Conservation (phyloP, 2,329 filamentous ascomycete genomes). For the Aureobasidium sp. region DNA sequence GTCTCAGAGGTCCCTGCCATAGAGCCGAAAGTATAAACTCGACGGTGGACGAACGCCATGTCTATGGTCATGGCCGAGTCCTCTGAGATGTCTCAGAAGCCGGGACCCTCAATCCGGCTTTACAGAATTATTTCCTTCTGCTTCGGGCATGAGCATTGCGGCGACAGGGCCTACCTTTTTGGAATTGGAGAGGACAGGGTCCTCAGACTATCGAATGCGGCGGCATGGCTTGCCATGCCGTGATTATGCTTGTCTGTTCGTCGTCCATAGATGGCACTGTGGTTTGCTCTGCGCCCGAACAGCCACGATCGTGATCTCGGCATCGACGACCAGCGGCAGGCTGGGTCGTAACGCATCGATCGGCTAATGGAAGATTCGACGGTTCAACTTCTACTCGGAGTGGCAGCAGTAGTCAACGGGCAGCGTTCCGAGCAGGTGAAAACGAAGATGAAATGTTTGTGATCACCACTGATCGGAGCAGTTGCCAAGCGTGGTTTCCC, state of each 20-base stretch:
- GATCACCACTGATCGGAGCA: neutral
- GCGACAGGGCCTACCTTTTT: neutral
- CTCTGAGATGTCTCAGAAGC: constrained; percentile 7
- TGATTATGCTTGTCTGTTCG: neutral
- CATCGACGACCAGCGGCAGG: neutral
- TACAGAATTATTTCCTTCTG: neutral
- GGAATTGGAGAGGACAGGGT: neutral
- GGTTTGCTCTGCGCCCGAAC: neutral
- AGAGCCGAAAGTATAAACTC: neutral
- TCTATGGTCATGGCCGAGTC: neutral
- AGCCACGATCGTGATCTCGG: neutral
- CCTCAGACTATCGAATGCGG: constrained; percentile 6
- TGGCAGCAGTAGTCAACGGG: neutral
- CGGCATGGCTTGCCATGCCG: constrained; percentile 4
- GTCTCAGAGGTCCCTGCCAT: neutral
- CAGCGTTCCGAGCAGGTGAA: neutral
- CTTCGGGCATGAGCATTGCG: neutral
- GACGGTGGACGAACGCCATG: neutral
- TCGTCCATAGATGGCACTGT: neutral
- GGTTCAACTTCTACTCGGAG: neutral
- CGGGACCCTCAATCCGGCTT: neutral
- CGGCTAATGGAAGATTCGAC: neutral
- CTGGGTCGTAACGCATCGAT: neutral
- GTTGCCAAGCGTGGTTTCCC: neutral
- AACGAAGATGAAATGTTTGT: neutral